These are phyloP conservation scores for Aspergillus coremiiformis DNA, from an alignment of 495 filamentous ascomycete species.

Conservation along the genomic window DNA sequence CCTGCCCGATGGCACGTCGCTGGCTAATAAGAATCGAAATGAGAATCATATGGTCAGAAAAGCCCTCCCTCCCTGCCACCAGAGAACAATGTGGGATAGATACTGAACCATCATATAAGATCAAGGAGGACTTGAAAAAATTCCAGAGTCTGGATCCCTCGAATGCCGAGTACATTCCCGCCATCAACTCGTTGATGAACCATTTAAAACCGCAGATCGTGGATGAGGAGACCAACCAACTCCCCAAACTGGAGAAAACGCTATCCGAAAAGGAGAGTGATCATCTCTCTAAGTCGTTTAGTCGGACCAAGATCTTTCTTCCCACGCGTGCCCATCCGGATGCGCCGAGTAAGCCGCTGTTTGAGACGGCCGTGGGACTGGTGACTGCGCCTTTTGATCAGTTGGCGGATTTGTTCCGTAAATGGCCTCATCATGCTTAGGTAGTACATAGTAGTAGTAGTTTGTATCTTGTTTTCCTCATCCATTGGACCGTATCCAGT, in stretches of 20 bases:
- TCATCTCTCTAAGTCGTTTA: constrained; percentile 45
- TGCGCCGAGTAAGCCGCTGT: constrained; percentile 22
- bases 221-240: constrained; percentile 52
- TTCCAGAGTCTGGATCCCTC: constrained; percentile 48
- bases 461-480: too few species aligned
- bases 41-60: constrained; percentile 48
- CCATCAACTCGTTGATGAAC: constrained; percentile 45
- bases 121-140: constrained; percentile 52
- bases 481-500: too few species aligned
- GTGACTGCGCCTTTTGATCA: constrained; percentile 29
- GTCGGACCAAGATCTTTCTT: constrained; percentile 53
- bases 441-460: too few species aligned
- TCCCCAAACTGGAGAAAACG: constrained; percentile 42
- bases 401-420: constrained; percentile 25
- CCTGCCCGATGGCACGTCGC: constrained; percentile 39
- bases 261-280: constrained; percentile 35
- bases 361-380: constrained; percentile 22
- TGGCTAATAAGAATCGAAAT: constrained; percentile 49
- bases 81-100: too few species aligned
- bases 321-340: constrained; percentile 50
- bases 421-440: constrained; percentile 17
- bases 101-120: too few species aligned
- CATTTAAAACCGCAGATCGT: constrained; percentile 48
- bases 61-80: too few species aligned
- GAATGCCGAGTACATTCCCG: constrained; percentile 44